Conservation (phyloP, 192 early-diverging fungal genomes). For the Chytriomyces confervae region DNA sequence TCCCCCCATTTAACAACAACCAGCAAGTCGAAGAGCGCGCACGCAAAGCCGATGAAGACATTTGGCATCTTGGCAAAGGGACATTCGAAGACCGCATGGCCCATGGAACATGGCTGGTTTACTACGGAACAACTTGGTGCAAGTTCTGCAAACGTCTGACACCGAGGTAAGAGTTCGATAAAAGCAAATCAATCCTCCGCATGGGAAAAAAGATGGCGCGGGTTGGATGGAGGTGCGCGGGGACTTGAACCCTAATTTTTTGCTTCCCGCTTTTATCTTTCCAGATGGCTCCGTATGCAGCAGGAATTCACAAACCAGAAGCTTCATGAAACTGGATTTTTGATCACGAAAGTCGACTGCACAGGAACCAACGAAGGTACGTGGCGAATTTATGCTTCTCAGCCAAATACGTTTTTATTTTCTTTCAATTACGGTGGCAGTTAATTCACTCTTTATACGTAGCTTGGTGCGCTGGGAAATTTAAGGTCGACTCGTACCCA, state of each 20-base stretch:
- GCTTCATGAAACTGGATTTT: slow-evolving; percentile 17
- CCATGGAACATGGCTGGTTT: slow-evolving; percentile 31
- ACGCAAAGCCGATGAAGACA: slow-evolving; percentile 18
- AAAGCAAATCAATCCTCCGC: not conserved
- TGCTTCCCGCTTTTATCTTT: not conserved
- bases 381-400: not conserved
- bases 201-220: not conserved
- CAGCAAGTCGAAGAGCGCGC: slow-evolving; percentile 32
- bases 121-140: slow-evolving; percentile 28
- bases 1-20: not conserved
- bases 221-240: not conserved
- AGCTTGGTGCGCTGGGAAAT: slow-evolving; percentile 33
- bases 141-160: slow-evolving; percentile 1
- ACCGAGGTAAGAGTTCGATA: not conserved
- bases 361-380: slow-evolving; percentile 23
- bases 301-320: slow-evolving; percentile 23
- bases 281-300: slow-evolving; percentile 31
- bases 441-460: not conserved
- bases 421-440: no score
- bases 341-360: slow-evolving; percentile 36
- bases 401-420: no score
- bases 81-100: slow-evolving; percentile 25
- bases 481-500: slow-evolving; percentile 31
- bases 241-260: not conserved
- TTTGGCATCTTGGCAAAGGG: slow-evolving; percentile 32